Percentiles rank a stretch among this genome's conserved stretches.
phyloP scores from a whole-genome alignment of 2,329 filamentous ascomycete species.

The Aureobasidium sp. region DNA sequence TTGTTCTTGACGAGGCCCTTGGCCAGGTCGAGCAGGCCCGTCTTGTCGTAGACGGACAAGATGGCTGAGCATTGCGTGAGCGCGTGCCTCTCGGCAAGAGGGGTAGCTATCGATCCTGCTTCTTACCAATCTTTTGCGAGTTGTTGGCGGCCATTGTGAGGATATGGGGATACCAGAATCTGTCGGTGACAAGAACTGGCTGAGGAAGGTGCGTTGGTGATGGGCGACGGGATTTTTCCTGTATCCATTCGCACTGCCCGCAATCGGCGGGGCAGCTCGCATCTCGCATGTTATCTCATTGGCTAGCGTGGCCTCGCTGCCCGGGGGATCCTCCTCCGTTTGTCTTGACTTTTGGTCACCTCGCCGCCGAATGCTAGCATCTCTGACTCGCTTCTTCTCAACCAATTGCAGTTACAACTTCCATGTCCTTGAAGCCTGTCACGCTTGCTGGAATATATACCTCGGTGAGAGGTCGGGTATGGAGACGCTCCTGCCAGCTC shows the following conservation, averaged over 20 bases:
- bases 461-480: background rate
- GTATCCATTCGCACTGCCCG: background rate
- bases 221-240: background rate
- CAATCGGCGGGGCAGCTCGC: slow-evolving; percentile 1
- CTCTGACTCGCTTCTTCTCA: background rate
- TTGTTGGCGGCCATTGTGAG: slow-evolving; percentile 2
- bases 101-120: background rate
- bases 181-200: background rate
- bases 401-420: background rate
- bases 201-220: background rate
- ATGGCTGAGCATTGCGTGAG: slow-evolving; percentile 51
- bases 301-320: background rate
- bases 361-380: background rate
- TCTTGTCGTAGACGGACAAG: slow-evolving; percentile 98
- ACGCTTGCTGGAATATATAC: background rate
- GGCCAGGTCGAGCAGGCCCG: slow-evolving; percentile 81
- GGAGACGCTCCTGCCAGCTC: background rate
- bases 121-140: slow-evolving; percentile 14
- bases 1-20: slow-evolving; percentile 83
- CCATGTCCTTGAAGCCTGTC: background rate
- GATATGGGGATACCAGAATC: background rate
- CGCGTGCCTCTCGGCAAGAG: background rate
- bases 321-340: background rate
- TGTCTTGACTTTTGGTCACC: slow-evolving; percentile 3
- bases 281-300: background rate